A percentile compares a stretch with the other conserved stretches of the same genome.
Conservation (phyloP, 139 green algal genomes). For the Coccomyxa sp. region DNA sequence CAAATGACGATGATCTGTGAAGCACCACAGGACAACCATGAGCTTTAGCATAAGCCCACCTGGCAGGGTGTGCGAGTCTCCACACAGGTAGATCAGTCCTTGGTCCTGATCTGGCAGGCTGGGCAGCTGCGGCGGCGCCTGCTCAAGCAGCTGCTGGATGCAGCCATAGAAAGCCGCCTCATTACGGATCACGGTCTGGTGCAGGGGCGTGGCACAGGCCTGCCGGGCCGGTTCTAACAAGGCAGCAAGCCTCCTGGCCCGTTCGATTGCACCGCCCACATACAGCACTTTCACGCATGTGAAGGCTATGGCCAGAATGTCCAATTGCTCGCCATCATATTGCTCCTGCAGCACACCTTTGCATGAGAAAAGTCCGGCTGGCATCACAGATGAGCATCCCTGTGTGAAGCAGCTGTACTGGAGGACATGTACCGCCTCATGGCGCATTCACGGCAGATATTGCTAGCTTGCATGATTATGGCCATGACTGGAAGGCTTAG, state of each 20-base stretch:
- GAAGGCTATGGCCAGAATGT: slow-evolving; percentile 55
- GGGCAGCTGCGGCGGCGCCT: slow-evolving; percentile 9
- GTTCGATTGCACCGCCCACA: slow-evolving; percentile 44
- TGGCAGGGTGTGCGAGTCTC: slow-evolving; percentile 72
- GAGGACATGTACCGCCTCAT: too few species aligned
- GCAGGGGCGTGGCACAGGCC: slow-evolving; percentile 45
- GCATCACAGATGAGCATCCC: too few species aligned
- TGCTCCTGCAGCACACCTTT: slow-evolving; percentile 25
- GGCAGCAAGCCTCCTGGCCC: slow-evolving; percentile 6
- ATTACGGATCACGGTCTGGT: slow-evolving; percentile 76
- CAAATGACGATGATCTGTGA: too few species aligned
- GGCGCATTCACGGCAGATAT: too few species aligned
- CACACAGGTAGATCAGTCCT: slow-evolving; percentile 52
- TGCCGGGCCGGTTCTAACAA: slow-evolving; percentile 14
- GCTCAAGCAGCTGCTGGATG: slow-evolving; percentile 47
- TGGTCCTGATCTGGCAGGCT: too few species aligned
- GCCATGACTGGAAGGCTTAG: too few species aligned
- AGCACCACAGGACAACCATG: too few species aligned
- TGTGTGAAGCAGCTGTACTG: too few species aligned
- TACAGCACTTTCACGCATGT: slow-evolving; percentile 63
- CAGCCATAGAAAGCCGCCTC: slow-evolving; percentile 80
- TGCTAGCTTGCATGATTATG: too few species aligned
- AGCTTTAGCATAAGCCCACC: slow-evolving; percentile 16
- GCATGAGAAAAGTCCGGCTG: too few species aligned
- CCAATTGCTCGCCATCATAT: slow-evolving; percentile 49